Evolutionary conservation across 257 asterid genomes (phyloP), one percentile per base, ranked within the genome.

Genomic region (Lavandula angustifolia): DNA sequence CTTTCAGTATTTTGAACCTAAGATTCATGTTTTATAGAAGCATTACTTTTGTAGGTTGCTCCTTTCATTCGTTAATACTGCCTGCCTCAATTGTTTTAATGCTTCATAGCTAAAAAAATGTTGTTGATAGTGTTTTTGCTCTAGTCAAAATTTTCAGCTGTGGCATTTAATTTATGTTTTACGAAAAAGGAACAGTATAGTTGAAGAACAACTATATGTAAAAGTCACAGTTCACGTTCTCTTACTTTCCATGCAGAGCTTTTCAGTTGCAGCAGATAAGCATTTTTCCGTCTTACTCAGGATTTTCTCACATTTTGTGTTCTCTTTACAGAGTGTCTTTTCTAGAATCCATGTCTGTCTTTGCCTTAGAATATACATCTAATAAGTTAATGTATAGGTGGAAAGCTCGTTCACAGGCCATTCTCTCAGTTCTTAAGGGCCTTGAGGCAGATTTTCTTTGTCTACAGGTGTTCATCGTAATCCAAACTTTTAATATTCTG

Each of bases 381-480:
- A 60, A 27, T 44, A 42, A 6, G 32, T 61, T 62, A 37, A 63
- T 48, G 13, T 66, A 31, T 60, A 92, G 99, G 94, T 92, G 99
- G 99, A 92, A 89, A 80, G 90, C 88, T 59, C 95, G 97, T 13
- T 92, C 97, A 11, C 81, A 84, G 74, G 84, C 94, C 73, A 33
- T 81, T 67, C 79, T 87, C 78, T 64, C 84, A 6, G 79, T 81
- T 78, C 92, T 92, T 34, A 82, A 81, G 83, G 71, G 76, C 73
- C 84, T 92, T 2, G 90, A 79, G 64, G 73, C 95, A 9, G 96
- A 89, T 84, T 81, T 92, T 67, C 75, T 89, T 80, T 92, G 99
- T 81, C 76, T 89, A 57, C 99, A 92, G 97, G 97, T 89, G 16
- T 47, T 66, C 34, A 38, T 55, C 49, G 10, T 37, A 34, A 7